phyloP scores from a whole-genome alignment of 768 basidiomycete species.

The Lactarius evosmus region DNA sequence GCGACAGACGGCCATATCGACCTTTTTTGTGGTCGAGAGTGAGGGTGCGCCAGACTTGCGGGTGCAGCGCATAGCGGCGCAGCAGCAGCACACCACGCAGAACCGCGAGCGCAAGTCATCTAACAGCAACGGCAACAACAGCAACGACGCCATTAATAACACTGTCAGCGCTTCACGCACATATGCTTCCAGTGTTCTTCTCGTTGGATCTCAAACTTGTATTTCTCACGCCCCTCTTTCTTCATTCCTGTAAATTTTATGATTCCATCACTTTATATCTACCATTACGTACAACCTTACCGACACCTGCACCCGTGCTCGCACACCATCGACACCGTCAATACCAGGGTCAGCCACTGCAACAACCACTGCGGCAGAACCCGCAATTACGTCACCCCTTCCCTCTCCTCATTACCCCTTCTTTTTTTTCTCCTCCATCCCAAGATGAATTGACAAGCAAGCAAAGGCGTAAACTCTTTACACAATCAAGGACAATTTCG shows the following conservation, averaged over 20 bases:
- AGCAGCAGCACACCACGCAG: constrained; percentile 4
- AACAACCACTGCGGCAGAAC: not conserved
- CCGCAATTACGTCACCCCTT: not conserved
- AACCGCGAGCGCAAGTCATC: constrained; percentile 18
- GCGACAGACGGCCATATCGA: constrained; percentile 25
- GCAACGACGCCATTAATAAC: not conserved
- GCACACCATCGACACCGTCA: not conserved
- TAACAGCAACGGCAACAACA: not conserved
- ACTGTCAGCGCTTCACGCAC: constrained; percentile 20
- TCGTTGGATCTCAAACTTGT: not conserved
- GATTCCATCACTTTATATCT: not conserved
- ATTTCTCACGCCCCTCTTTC: not conserved
- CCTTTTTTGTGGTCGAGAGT: constrained; percentile 24
- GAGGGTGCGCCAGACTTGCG: constrained; percentile 20
- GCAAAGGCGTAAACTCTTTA: constrained; percentile 8
- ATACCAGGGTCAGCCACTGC: not conserved
- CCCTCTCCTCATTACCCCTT: not conserved
- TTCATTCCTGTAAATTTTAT: not conserved
- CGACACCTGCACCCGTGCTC: not conserved
- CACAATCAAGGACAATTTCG: constrained; percentile 5
- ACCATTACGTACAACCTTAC: not conserved
- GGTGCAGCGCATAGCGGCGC: constrained; percentile 23
- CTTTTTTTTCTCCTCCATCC: not conserved
- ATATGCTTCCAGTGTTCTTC: constrained; percentile 1
- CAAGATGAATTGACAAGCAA: not conserved